Evolutionary conservation across 2,329 filamentous ascomycete genomes (phyloP).

Genomic region (Claviceps sp.): DNA sequence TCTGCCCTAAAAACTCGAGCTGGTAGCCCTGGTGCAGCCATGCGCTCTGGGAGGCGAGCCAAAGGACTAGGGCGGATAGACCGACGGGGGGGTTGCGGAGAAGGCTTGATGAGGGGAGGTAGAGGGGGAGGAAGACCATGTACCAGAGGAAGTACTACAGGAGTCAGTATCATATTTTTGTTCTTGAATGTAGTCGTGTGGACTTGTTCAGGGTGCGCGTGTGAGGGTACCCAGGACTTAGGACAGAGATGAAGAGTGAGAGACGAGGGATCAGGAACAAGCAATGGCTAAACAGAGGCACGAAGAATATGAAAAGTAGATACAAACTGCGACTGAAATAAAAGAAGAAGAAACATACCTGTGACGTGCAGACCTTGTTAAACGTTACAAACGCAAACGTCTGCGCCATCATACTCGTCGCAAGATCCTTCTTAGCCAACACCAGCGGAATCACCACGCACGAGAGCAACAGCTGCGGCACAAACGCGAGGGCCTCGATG

Average conservation of each 20-base stretch:
- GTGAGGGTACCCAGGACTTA: too few species aligned
- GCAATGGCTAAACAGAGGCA: not conserved
- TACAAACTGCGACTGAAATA: not conserved
- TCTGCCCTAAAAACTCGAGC: conserved; percentile 67
- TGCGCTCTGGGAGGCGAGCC: conserved; percentile 61
- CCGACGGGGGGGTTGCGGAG: conserved; percentile 48
- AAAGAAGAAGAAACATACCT: conserved; percentile 39
- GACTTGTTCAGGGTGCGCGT: too few species aligned
- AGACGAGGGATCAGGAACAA: too few species aligned
- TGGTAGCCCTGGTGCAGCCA: conserved; percentile 67
- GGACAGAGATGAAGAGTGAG: too few species aligned
- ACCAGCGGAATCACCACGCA: conserved; percentile 61
- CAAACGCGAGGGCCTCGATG: conserved; percentile 72
- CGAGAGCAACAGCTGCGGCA: conserved; percentile 75
- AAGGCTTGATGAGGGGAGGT: conserved; percentile 69
- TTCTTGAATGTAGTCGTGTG: too few species aligned
- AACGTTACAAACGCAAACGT: conserved; percentile 96
- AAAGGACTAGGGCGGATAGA: conserved; percentile 50
- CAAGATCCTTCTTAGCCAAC: conserved; percentile 68
- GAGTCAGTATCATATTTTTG: too few species aligned
- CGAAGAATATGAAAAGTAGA: not conserved
- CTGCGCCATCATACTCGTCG: conserved; percentile 80
- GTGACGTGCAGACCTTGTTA: conserved; percentile 97
- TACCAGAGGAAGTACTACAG: conserved; percentile 95
- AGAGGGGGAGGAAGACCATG: conserved; percentile 81